Evolutionary conservation across 2,329 filamentous ascomycete genomes (phyloP), one percentile per base, ranked within the genome.

Genomic region (Diaporthe nobilis): DNA sequence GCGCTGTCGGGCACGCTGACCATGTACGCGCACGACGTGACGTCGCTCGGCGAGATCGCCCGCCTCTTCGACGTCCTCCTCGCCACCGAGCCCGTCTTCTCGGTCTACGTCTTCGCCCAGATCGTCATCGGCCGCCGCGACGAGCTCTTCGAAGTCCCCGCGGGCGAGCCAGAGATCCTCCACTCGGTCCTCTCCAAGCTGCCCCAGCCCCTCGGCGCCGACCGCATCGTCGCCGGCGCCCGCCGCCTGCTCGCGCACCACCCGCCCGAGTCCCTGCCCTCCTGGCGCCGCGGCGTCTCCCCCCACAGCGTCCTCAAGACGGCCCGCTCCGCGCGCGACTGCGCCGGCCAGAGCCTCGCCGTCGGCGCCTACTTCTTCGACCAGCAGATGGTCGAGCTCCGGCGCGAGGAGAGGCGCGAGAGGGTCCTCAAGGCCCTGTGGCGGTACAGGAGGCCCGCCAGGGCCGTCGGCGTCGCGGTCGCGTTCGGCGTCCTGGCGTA

Each of bases 11-110:
- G 95, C 65, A 98, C 95, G 0, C 89, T 99, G 58, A 99, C 97
- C 47, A 92, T 99, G 87, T 99, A 98, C 84, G 95, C 97, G 25
- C 97, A 99, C 85, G 96, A 98, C 83, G 95, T 99, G 77, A 93
- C 97, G 84, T 92, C 93, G 57, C 98, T 98, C 82, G 91, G 91
- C 77, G 94, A 96, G 79, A 98, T 99, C 81, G 91, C 95, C 47
- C 92, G 97, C 34, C 87, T 99, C 1, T 99, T 98, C 83, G 97
- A 99, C 85, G 96, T 96, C 73, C 90, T 99, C 65, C 88, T 99
- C 7, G 95, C 96, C 4, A 91, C 91, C 67, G 95, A 97, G 83
- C 95, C 96, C n/a, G 93, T 94, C 53, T 95, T 98, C 81, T 93
- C 93, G 25, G 90, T 98, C 71, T 99, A 99, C 84, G 89, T 98